Conservation (phyloP, 2,329 filamentous ascomycete genomes). For the Sordariomycetes sp. region DNA sequence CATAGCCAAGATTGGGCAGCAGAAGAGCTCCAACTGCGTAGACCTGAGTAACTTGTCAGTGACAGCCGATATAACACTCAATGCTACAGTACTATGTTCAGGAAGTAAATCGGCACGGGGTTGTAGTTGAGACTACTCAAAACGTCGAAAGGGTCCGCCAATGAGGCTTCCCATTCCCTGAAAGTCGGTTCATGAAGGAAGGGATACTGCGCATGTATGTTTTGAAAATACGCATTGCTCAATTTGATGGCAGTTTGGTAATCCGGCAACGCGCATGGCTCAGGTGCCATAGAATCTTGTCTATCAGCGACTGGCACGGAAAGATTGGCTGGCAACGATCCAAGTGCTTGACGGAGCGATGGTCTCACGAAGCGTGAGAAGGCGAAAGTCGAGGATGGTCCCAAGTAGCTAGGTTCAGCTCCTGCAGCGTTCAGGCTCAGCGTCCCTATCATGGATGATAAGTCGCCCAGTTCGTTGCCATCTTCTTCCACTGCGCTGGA, state of each 20-base stretch:
- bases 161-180: conserved; percentile 15
- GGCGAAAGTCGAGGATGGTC: not conserved
- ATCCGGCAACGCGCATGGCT: not conserved
- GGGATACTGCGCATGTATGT: conserved; percentile 26
- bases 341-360: not conserved
- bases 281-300: not conserved
- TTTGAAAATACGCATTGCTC: conserved; percentile 21
- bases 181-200: conserved; percentile 25
- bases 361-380: conserved; percentile 1
- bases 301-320: not conserved
- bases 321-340: not conserved
- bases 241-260: not conserved
- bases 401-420: not conserved
- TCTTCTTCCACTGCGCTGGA: not conserved
- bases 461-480: conserved; percentile 1
- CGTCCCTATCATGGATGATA: conserved; percentile 13
- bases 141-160: conserved; percentile 6
- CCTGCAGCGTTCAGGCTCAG: conserved; percentile 8
- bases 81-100: conserved; percentile 6
- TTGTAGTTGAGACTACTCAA: not conserved
- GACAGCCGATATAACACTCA: not conserved
- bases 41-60: conserved; percentile 2
- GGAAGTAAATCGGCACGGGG: conserved; percentile 7
- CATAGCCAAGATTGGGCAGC: not conserved
- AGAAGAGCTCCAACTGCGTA: conserved; percentile 8